Base-by-base conservation (phyloP, 352 stramenopile species). In the Pilasporangium apinafurcum region DNA sequence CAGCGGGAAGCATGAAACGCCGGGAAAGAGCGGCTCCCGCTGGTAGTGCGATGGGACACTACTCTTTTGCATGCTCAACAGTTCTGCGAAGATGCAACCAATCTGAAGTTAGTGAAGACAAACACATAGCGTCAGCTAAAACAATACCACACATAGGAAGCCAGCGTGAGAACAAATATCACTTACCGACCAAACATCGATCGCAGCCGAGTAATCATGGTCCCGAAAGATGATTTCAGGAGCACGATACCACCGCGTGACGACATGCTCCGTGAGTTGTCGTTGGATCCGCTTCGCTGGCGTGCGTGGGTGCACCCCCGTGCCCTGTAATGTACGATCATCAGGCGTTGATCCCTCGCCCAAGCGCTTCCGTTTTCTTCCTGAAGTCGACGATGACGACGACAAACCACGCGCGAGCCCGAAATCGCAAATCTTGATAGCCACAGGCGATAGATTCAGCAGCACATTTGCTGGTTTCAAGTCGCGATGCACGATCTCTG, bases 41-140 rank as follows among this genome's bases (percentile, higher is more conserved):
- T 98, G 84, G 73, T 97, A 92, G 60, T 98, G 95, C 34, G 82
- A 95, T 38, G 89, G 83, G 37, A 97, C 86, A 57, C 84, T 97
- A 47, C 80, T 96, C 72, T 98, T 95, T 62, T 98, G 91, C 94
- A 98, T 98, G 51, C 86, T 97, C 37, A 98, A 48, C 25, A 98
- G 70, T 65, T 97, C 93, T 0, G 83, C 91, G 68, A 98, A 95
- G 56, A 97, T 98, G 46, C 93, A 97, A 18, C 93, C 93, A n/a
- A 98, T 63, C 74, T 95, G 27, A 17, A 47, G 13, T 39, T 22
- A 37, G 38, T 2, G 51, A 2, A 4, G 4, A 52, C 0, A 4
- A 6, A 50, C 31, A 44, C 16, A 51, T 10, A 46, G 18, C 12
- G 28, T 47, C 26, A 54, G 32, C 18, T 20, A 43, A 13, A 34